phyloP scores from a whole-genome alignment of 164 flowering plant genomes.

The Vitis vinifera region DNA sequence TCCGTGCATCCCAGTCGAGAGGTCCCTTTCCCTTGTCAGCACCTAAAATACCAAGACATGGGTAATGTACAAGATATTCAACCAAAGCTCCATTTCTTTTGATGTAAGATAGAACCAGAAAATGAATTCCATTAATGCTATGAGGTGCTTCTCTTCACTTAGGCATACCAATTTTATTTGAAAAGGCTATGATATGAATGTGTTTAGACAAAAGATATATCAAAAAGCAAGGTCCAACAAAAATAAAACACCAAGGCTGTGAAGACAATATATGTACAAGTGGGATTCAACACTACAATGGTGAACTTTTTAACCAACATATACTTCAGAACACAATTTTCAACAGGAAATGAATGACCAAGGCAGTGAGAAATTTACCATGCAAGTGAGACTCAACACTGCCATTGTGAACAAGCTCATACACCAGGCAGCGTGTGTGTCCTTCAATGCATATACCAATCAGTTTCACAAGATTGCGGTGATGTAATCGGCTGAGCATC shows the following conservation, averaged over 20 bases:
- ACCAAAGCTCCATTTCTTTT: background rate
- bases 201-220: background rate
- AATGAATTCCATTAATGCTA: background rate
- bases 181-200: background rate
- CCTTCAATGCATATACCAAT: slow-evolving; percentile 93
- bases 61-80: background rate
- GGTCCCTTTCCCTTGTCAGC: slow-evolving; percentile 53
- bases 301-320: too few species aligned
- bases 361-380: slow-evolving; percentile 41
- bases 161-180: background rate
- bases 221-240: background rate
- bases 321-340: background rate
- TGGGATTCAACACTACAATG: too few species aligned
- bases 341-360: background rate
- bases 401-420: slow-evolving; percentile 90
- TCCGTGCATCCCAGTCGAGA: slow-evolving; percentile 94
- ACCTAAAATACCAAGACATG: slow-evolving; percentile 51
- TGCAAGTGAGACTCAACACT: slow-evolving; percentile 98
- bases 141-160: background rate
- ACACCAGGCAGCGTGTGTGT: slow-evolving; percentile 78
- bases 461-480: slow-evolving; percentile 91
- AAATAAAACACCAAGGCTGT: background rate
- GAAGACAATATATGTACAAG: too few species aligned
- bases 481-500: slow-evolving; percentile 96
- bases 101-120: background rate